Percentiles rank a stretch among this genome's conserved stretches.
Evolutionary conservation across 768 basidiomycete genomes (phyloP).

Genomic region (Tylopilus subfusipes): DNA sequence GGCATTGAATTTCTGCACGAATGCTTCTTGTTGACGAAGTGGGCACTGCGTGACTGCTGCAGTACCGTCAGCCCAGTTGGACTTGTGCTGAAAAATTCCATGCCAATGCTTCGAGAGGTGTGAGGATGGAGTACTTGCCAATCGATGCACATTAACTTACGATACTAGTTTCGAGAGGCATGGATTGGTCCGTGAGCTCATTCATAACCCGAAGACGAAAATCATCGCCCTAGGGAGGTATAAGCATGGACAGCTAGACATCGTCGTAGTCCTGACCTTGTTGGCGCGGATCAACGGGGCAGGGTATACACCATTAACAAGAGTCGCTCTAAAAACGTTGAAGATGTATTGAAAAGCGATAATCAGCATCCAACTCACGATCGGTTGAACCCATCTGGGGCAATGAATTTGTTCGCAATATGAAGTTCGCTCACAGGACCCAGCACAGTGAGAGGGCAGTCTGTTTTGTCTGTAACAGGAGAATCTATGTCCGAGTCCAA

Average conservation of each 20-base stretch:
- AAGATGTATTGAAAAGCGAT: neutral
- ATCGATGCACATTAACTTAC: slow-evolving; percentile 12
- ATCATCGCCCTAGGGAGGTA: slow-evolving; percentile 30
- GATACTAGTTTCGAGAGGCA: slow-evolving; percentile 45
- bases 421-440: no score
- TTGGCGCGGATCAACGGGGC: neutral
- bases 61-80: slow-evolving; percentile 1
- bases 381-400: neutral
- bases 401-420: no score
- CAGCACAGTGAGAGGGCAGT: no score
- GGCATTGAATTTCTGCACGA: no score
- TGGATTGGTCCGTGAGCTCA: slow-evolving; percentile 16
- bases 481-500: no score
- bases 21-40: no score
- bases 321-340: neutral
- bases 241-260: slow-evolving; percentile 32
- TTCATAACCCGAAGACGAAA: slow-evolving; percentile 44
- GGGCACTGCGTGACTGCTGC: no score
- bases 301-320: neutral
- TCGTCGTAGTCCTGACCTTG: neutral
- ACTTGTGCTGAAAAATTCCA: neutral
- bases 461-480: no score
- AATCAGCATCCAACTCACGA: neutral
- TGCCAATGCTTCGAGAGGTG: slow-evolving; percentile 5
- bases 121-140: slow-evolving; percentile 14